phyloP scores from a whole-genome alignment of 352 stramenopile genomes.

The Pythium folliculosum region DNA sequence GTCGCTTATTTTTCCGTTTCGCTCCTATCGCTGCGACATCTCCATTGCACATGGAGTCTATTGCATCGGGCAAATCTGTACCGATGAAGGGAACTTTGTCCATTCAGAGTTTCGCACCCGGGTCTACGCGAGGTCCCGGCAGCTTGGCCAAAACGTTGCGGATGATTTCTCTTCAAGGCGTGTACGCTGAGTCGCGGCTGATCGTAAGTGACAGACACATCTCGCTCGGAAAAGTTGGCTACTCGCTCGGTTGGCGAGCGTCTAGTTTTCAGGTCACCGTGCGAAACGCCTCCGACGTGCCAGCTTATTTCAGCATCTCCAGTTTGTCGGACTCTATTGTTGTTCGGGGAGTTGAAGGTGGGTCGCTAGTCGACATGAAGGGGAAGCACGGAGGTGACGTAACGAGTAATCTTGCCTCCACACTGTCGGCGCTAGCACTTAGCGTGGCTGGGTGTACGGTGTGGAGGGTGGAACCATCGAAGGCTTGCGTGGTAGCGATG shows the following conservation, averaged over 20 bases:
- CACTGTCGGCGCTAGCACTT: slow-evolving; percentile 20
- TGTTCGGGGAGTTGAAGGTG: slow-evolving; percentile 39
- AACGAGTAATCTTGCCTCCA: not conserved
- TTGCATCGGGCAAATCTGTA: slow-evolving; percentile 65
- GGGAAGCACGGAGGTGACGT: not conserved
- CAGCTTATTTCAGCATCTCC: slow-evolving; percentile 59
- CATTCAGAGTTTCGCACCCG: slow-evolving; percentile 66
- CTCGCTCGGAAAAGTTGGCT: slow-evolving; percentile 82
- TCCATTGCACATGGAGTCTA: slow-evolving; percentile 45
- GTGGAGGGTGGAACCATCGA: slow-evolving; percentile 56
- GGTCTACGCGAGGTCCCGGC: slow-evolving; percentile 3
- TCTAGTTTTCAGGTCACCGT: slow-evolving; percentile 66
- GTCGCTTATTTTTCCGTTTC: slow-evolving; percentile 67
- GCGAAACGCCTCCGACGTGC: slow-evolving; percentile 70
- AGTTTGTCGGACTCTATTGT: slow-evolving; percentile 57
- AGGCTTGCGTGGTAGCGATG: slow-evolving; percentile 60
- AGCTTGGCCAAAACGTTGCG: slow-evolving; percentile 61
- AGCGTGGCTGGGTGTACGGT: slow-evolving; percentile 25
- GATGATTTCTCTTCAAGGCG: slow-evolving; percentile 55
- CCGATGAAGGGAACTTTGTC: slow-evolving; percentile 65
- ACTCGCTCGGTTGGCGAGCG: slow-evolving; percentile 73
- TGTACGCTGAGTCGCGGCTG: slow-evolving; percentile 67
- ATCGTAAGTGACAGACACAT: slow-evolving; percentile 53
- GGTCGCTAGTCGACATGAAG: not conserved
- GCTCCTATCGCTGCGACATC: slow-evolving; percentile 60